These are phyloP conservation scores for Zygnema cylindricum DNA, from an alignment of 139 green algal genomes.

Conservation along the genomic window DNA sequence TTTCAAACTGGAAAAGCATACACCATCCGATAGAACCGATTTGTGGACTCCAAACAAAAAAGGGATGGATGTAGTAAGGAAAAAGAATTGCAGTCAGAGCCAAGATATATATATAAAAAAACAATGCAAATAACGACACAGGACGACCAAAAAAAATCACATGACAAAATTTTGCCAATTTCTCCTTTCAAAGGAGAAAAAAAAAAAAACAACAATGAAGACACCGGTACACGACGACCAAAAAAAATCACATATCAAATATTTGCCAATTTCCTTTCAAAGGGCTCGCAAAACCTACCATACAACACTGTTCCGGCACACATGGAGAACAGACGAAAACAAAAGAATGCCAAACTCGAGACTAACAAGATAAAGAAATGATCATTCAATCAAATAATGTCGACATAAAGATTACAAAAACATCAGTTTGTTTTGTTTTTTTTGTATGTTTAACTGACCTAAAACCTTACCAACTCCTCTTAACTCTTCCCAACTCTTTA, in stretches of 20 bases:
- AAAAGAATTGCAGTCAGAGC: too few species aligned
- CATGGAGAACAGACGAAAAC: neutral
- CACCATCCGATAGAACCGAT: too few species aligned
- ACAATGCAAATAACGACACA: neutral
- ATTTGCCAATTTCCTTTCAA: neutral
- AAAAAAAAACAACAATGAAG: neutral
- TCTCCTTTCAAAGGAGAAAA: neutral
- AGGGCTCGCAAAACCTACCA: neutral
- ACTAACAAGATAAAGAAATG: neutral
- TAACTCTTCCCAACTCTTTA: neutral
- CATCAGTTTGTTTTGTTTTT: too few species aligned
- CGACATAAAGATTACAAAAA: neutral
- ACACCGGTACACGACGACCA: neutral
- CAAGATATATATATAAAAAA: too few species aligned
- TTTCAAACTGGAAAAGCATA: too few species aligned
- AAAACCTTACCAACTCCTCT: too few species aligned
- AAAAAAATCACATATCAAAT: too few species aligned
- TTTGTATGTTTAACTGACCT: too few species aligned
- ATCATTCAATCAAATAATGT: conserved; percentile 3
- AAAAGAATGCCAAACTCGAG: neutral
- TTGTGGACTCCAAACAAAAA: too few species aligned
- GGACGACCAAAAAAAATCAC: too few species aligned
- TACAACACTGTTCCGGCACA: neutral
- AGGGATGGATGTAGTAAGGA: too few species aligned
- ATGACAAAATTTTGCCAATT: too few species aligned